Conservation (phyloP, 2,329 filamentous ascomycete species). For the Rutstroemia sp. region DNA sequence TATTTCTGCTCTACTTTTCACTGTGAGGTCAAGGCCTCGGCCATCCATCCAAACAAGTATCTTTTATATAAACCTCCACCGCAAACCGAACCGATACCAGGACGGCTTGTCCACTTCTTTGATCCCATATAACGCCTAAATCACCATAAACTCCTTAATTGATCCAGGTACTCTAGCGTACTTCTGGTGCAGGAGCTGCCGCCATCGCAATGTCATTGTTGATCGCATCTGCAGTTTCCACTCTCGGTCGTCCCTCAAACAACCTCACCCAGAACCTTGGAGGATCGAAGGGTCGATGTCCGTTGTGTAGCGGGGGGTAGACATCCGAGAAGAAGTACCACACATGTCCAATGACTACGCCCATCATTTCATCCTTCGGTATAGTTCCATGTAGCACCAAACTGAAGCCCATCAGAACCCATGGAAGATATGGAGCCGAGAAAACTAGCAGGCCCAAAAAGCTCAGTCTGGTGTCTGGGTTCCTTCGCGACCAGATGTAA, state of each 20-base stretch:
- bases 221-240: constrained; percentile 46
- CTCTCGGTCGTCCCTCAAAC: constrained; percentile 56
- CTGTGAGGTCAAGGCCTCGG: background rate
- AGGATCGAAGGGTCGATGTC: constrained; percentile 78
- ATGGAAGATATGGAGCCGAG: constrained; percentile 88
- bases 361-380: constrained; percentile 94
- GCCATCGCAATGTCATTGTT: constrained; percentile 58
- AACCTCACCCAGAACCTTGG: constrained; percentile 83
- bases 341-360: constrained; percentile 87
- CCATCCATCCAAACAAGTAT: background rate
- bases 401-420: constrained; percentile 91
- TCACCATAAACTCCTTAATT: constrained; percentile 1
- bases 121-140: background rate
- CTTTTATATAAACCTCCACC: background rate
- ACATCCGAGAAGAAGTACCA: constrained; percentile 99
- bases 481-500: constrained; percentile 95
- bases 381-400: constrained; percentile 82
- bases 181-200: constrained; percentile 34
- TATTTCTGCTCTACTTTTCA: background rate
- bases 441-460: constrained; percentile 87
- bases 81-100: background rate
- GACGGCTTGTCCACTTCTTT: background rate
- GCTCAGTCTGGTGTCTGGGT: constrained; percentile 84
- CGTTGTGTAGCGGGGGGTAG: constrained; percentile 83
- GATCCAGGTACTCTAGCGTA: constrained; percentile 24